These are phyloP conservation scores for Rhizopus stolonifer DNA, from an alignment of 371 early-diverging fungal genomes.

Conservation along the genomic window DNA sequence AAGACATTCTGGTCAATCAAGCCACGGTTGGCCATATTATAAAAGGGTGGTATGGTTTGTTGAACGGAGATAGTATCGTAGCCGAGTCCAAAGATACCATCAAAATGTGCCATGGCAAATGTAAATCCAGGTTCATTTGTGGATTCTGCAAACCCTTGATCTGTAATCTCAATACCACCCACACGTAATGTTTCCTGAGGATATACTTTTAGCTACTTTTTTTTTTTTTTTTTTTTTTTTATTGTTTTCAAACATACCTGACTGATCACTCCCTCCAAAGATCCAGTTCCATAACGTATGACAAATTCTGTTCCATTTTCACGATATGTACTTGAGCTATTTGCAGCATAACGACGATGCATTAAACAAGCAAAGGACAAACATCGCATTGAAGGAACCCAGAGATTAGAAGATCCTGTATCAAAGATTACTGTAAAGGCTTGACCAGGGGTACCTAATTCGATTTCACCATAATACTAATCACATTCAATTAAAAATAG, in stretches of 20 bases:
- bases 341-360: constrained; percentile 82
- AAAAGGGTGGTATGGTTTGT: constrained; percentile 88
- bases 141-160: constrained; percentile 89
- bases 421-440: constrained; percentile 94
- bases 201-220: background rate
- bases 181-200: constrained; percentile 66
- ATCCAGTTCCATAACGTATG: constrained; percentile 90
- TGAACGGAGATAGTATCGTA: constrained; percentile 88
- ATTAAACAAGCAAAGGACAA: constrained; percentile 89
- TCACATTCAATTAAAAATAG: background rate
- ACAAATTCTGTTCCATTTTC: constrained; percentile 90
- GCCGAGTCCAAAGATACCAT: constrained; percentile 91
- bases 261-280: constrained; percentile 89
- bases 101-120: constrained; percentile 86
- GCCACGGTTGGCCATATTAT: constrained; percentile 76
- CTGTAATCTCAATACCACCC: constrained; percentile 58
- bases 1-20: constrained; percentile 80
- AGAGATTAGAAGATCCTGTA: constrained; percentile 93
- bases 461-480: constrained; percentile 86
- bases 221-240: background rate
- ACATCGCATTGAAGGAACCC: constrained; percentile 97
- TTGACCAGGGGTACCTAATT: constrained; percentile 86
- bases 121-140: constrained; percentile 88
- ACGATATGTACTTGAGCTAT: constrained; percentile 65
- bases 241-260: constrained; percentile 29